These are phyloP conservation scores for Boletus edulis DNA, from an alignment of 768 basidiomycete species.

Conservation along the genomic window DNA sequence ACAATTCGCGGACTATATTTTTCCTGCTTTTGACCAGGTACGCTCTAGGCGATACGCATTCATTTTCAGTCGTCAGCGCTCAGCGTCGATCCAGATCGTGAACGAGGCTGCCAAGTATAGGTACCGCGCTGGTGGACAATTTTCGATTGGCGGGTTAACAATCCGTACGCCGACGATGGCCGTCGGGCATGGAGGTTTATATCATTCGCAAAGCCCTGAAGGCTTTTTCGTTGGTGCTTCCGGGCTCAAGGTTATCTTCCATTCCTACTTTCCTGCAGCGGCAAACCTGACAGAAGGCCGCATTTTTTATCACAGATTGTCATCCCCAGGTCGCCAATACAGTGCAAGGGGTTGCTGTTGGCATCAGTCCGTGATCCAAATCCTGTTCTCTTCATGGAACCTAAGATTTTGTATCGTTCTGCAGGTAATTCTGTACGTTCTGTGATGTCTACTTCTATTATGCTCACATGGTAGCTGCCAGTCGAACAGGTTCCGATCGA, in stretches of 20 bases:
- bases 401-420: conserved; percentile 89
- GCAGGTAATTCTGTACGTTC: conserved; percentile 46
- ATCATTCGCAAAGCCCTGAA: conserved; percentile 95
- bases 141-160: conserved; percentile 78
- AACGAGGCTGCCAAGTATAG: conserved; percentile 94
- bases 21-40: conserved; percentile 92
- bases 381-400: conserved; percentile 95
- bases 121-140: conserved; percentile 85
- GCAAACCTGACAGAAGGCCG: background rate
- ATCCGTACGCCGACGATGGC: conserved; percentile 88
- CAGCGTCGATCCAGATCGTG: conserved; percentile 57
- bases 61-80: background rate
- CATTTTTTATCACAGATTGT: conserved; percentile 47
- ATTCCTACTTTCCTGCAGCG: background rate
- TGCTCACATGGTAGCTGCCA: conserved; percentile 24
- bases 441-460: background rate
- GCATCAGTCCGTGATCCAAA: conserved; percentile 89
- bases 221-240: conserved; percentile 91
- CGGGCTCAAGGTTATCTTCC: conserved; percentile 68
- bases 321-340: conserved; percentile 91
- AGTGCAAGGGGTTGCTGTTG: conserved; percentile 91
- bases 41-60: conserved; percentile 5
- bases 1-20: conserved; percentile 89
- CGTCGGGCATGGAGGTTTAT: conserved; percentile 89
- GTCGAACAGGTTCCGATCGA: conserved; percentile 92